phyloP scores from a whole-genome alignment of 2,329 filamentous ascomycete genomes.

The Ophiostoma novo-ulmi region DNA sequence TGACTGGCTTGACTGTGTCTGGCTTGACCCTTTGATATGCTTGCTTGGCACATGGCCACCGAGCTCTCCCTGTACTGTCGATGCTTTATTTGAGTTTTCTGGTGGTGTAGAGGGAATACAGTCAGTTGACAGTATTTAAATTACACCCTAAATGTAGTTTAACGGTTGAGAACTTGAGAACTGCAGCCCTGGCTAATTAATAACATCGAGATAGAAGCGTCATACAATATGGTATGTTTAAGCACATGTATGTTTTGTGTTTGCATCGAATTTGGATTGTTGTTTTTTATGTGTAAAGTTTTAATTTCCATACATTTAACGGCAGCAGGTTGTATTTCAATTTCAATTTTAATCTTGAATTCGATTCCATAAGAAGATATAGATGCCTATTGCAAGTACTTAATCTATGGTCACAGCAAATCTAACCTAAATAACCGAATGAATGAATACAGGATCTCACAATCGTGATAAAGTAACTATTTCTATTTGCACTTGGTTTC shows the following conservation, averaged over 20 bases:
- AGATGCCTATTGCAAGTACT: too few relatives aligned
- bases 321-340: too few relatives aligned
- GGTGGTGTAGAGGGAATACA: not conserved
- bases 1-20: not conserved
- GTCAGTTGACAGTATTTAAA: not conserved
- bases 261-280: not conserved
- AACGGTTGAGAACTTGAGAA: not conserved
- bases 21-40: not conserved
- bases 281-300: too few relatives aligned
- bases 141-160: not conserved
- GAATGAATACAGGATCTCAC: not conserved
- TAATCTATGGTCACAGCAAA: not conserved
- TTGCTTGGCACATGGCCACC: conserved; percentile 5
- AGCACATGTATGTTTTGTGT: not conserved
- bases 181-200: not conserved
- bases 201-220: not conserved
- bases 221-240: not conserved
- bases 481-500: not conserved
- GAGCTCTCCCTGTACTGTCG: not conserved
- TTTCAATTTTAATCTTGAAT: too few relatives aligned
- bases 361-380: too few relatives aligned
- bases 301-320: too few relatives aligned
- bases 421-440: not conserved
- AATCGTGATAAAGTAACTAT: not conserved
- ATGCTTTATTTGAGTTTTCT: not conserved